Evolutionary conservation across 148 eudicot genomes (phyloP).

Genomic region (Heliamphora exappendiculata): DNA sequence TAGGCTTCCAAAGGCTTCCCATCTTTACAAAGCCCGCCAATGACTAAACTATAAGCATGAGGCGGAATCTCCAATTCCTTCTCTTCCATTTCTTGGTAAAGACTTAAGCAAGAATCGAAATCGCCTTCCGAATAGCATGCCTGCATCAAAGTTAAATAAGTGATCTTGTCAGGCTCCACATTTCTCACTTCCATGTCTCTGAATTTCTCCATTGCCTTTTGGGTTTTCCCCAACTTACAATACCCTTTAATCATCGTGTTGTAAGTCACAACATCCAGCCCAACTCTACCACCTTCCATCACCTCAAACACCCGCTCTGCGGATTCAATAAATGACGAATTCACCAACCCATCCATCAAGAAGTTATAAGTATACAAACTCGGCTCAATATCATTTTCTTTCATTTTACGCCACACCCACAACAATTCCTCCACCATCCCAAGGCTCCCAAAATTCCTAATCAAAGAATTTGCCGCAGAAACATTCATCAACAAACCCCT

Average conservation of each 20-base stretch:
- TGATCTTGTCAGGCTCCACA: constrained; percentile 75
- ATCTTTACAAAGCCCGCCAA: constrained; percentile 84
- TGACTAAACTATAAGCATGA: constrained; percentile 89
- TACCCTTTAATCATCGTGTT: constrained; percentile 95
- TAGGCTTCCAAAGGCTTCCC: constrained; percentile 59
- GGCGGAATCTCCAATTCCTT: constrained; percentile 65
- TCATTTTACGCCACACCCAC: constrained; percentile 89
- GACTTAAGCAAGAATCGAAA: constrained; percentile 57
- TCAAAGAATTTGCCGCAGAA: constrained; percentile 59
- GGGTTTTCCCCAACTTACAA: constrained; percentile 62
- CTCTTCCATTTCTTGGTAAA: constrained; percentile 78
- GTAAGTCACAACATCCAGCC: constrained; percentile 77
- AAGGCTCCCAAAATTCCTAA: constrained; percentile 66
- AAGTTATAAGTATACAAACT: constrained; percentile 73
- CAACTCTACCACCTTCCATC: constrained; percentile 62
- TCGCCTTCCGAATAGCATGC: constrained; percentile 65
- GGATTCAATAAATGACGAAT: constrained; percentile 56
- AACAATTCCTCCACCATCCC: constrained; percentile 94
- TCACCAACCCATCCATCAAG: constrained; percentile 70
- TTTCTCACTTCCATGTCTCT: constrained; percentile 63
- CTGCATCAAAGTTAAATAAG: constrained; percentile 81
- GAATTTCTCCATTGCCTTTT: constrained; percentile 63
- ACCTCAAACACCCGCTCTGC: constrained; percentile 87
- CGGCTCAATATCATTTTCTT: constrained; percentile 73
- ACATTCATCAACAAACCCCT: constrained; percentile 47